Base-by-base conservation (phyloP, 1,139 yeast genomes). In the Yamadazyma friedrichii region DNA sequence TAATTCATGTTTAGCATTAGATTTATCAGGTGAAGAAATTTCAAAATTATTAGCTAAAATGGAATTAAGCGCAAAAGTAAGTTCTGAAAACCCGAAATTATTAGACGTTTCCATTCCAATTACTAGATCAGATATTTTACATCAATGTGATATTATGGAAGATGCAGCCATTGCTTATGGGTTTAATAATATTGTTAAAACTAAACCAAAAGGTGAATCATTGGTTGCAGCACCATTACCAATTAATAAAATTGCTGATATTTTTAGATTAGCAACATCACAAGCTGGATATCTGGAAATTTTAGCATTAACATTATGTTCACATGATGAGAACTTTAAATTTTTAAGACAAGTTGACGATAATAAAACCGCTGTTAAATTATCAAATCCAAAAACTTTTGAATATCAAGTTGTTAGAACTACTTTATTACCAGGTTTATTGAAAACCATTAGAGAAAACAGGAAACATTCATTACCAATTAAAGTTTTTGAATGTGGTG, bases 391-490 rank as follows among this genome's bases (percentile, higher is more conserved):
- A 48, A 94, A 94, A 73, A 93, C 98, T 15, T 67, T 82, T 39
- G 99, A 94, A 69, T 94, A 93, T 66, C 97, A 94, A 71, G 98
- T 94, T 46, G 98, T 94, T 31, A 84, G 98, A 74, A 93, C 98
- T 15, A 81, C 95, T 30, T 76, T 94, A 53, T 72, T 93, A 46
- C 97, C 98, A 39, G 99, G 99, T 53, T 78, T 94, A 48, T 80
- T 94, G 60, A 94, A 94, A 69, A 93, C 98, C 27, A 84, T 94
- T 53, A 84, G 88, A 61, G 98, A 94, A 70, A 94, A 94, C 71
- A 84, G 96, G 72, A 87, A 89, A 62, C 98, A 94, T 65, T 77
- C 96, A 1, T 76, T 94, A 58, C 99, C 99, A 39, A 87, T 94
- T 61, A 84, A 80, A 64, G 96, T 94, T 45, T 94, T 94, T 54